Conservation (phyloP, 805 yeast species). For the Metschnikowia baotianmanensis region DNA sequence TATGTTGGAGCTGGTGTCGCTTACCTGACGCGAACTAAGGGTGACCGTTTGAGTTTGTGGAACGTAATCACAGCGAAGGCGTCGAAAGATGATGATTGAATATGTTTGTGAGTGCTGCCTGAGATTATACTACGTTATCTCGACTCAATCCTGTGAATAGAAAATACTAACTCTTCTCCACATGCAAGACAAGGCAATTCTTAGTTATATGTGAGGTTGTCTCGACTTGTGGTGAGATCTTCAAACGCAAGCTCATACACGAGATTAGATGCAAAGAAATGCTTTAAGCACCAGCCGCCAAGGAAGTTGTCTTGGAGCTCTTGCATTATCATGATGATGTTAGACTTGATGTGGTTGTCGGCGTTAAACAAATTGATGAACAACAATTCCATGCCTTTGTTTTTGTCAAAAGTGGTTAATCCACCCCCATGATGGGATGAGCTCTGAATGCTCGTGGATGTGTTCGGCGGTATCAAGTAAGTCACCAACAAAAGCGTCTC, state of each 20-base stretch:
- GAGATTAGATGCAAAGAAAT: conserved; percentile 35
- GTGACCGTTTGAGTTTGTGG: conserved; percentile 47
- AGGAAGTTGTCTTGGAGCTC: conserved; percentile 43
- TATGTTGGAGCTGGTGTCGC: conserved; percentile 69
- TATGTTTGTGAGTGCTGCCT: no score
- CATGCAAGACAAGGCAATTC: background rate
- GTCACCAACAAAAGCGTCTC: conserved; percentile 40
- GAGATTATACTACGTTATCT: background rate
- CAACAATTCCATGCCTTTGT: conserved; percentile 43
- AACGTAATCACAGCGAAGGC: conserved; percentile 15
- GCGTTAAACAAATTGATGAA: conserved; percentile 41
- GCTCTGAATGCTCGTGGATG: conserved; percentile 37
- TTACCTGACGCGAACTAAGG: conserved; percentile 53
- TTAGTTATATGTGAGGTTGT: background rate
- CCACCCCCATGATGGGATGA: conserved; percentile 39
- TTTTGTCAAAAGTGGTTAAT: conserved; percentile 42
- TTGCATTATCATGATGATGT: conserved; percentile 40
- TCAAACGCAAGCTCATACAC: conserved; percentile 41
- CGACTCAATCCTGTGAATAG: conserved; percentile 1
- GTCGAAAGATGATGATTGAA: conserved; percentile 7
- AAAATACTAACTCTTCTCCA: background rate
- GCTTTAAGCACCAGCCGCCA: conserved; percentile 45
- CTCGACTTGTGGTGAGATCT: conserved; percentile 24
- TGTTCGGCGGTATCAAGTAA: conserved; percentile 41
- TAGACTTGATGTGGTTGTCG: conserved; percentile 39